Conservation (phyloP, 768 basidiomycete species). For the Hebeloma cylindrosporum region DNA sequence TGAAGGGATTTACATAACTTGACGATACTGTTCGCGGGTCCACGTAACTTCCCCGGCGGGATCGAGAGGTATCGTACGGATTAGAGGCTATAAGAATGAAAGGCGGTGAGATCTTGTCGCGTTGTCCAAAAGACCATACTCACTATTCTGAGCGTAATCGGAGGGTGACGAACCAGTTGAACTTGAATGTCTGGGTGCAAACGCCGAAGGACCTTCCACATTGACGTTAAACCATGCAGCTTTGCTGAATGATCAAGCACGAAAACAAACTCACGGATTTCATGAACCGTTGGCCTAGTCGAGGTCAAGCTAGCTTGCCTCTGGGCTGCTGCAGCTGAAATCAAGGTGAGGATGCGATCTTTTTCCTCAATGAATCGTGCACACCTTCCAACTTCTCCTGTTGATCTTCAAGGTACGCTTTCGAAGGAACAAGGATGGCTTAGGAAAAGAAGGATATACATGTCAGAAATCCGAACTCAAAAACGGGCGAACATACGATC, state of each 20-base stretch:
- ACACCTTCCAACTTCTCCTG: slow-evolving; percentile 18
- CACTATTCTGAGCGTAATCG: slow-evolving; percentile 8
- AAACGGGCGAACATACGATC: background rate
- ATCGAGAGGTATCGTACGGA: background rate
- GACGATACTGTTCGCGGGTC: background rate
- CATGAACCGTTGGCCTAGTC: slow-evolving; percentile 9
- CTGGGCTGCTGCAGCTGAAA: slow-evolving; percentile 1
- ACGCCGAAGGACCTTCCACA: slow-evolving; percentile 15
- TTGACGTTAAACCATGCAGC: too few species aligned
- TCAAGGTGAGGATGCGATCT: background rate
- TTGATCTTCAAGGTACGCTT: slow-evolving; percentile 26
- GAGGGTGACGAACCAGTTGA: slow-evolving; percentile 24
- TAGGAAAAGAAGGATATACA: background rate
- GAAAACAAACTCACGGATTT: slow-evolving; percentile 10
- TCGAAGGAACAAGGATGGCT: slow-evolving; percentile 21
- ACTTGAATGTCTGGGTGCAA: slow-evolving; percentile 19
- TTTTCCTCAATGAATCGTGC: background rate
- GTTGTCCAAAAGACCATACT: background rate
- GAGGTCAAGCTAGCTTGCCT: slow-evolving; percentile 3
- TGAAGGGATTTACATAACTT: too few species aligned
- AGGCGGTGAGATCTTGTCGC: background rate
- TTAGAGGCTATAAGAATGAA: too few species aligned
- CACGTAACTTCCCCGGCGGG: slow-evolving; percentile 1
- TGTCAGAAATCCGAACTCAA: background rate
- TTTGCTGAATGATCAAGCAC: too few species aligned